Conservation (phyloP, 1,139 yeast genomes). For the Scheffersomyces parashehatae region DNA sequence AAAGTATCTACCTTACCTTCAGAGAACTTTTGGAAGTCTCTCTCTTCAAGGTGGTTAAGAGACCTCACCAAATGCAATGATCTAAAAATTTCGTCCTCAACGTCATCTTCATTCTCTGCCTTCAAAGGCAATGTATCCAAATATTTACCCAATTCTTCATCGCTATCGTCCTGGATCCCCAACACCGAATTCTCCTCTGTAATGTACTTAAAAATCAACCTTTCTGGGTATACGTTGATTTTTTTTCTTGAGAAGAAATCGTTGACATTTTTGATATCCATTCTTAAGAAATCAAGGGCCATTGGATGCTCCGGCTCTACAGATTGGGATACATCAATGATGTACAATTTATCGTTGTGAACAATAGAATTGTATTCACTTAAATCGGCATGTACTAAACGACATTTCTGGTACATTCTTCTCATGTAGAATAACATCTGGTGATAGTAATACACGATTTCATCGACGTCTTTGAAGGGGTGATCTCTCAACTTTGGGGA, state of each 20-base stretch:
- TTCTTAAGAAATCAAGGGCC: constrained; percentile 89
- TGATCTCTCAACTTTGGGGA: constrained; percentile 88
- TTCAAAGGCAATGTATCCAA: constrained; percentile 53
- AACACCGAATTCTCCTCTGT: constrained; percentile 44
- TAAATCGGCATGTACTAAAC: constrained; percentile 93
- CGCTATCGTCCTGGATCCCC: constrained; percentile 40
- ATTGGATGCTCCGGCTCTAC: constrained; percentile 98
- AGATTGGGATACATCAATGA: constrained; percentile 95
- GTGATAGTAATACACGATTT: constrained; percentile 67
- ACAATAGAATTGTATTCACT: constrained; percentile 93
- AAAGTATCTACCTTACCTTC: constrained; percentile 82
- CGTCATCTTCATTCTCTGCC: constrained; percentile 55
- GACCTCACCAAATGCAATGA: constrained; percentile 81
- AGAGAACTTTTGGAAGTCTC: constrained; percentile 81
- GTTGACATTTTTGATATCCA: constrained; percentile 96
- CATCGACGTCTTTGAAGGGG: constrained; percentile 63
- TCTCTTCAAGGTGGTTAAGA: constrained; percentile 73
- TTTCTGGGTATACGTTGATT: constrained; percentile 78
- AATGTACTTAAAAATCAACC: constrained; percentile 76
- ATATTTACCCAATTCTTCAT: constrained; percentile 35
- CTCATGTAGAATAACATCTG: constrained; percentile 85
- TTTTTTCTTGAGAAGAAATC: constrained; percentile 75
- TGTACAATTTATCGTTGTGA: constrained; percentile 76
- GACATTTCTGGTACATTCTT: constrained; percentile 81
- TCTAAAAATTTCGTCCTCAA: constrained; percentile 82